Conservation (phyloP, 805 yeast genomes). For the Pichia ethanolica region DNA sequence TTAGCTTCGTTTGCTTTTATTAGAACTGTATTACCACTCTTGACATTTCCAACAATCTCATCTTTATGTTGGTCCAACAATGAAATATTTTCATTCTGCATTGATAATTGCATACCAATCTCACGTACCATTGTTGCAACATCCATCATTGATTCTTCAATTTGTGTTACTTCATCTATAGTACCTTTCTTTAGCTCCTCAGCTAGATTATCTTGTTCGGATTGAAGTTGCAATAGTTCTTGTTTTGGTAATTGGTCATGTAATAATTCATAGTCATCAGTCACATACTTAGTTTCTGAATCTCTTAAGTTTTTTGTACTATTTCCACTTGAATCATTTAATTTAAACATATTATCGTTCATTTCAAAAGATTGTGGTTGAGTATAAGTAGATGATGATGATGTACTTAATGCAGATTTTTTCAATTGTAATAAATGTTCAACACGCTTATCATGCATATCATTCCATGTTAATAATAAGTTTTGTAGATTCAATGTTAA, state of each 20-base stretch:
- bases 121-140: conserved; percentile 71
- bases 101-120: conserved; percentile 59
- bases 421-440: conserved; percentile 34
- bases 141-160: conserved; percentile 60
- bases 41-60: conserved; percentile 56
- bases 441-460: conserved; percentile 43
- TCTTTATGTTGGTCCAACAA: conserved; percentile 59
- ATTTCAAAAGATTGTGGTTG: not conserved
- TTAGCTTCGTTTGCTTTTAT: conserved; percentile 61
- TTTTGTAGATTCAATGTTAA: conserved; percentile 37
- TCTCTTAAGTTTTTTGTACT: not conserved
- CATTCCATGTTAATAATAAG: conserved; percentile 38
- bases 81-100: conserved; percentile 66
- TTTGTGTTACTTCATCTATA: conserved; percentile 48
- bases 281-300: conserved; percentile 15
- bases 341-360: not conserved
- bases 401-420: conserved; percentile 23
- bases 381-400: not conserved
- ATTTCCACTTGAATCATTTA: not conserved
- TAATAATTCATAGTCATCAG: conserved; percentile 30
- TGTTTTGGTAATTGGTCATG: conserved; percentile 31
- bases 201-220: conserved; percentile 50
- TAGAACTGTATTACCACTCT: conserved; percentile 64
- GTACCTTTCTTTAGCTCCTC: conserved; percentile 53
- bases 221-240: conserved; percentile 49